phyloP scores from a whole-genome alignment of 2,329 filamentous ascomycete genomes.

The Colletotrichum sp. region DNA sequence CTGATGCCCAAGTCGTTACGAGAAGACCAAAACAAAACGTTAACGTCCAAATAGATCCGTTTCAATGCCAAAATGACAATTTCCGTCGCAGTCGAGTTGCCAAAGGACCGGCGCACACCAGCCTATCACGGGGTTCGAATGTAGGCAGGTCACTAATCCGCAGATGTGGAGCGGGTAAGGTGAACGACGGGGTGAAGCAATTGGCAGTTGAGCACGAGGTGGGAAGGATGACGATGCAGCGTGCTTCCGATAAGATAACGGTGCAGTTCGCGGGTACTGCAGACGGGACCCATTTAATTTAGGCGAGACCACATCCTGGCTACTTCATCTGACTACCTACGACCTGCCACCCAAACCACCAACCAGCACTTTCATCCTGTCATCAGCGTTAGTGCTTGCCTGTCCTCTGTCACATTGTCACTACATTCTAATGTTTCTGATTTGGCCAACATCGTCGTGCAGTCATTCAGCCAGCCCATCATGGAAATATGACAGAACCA shows the following conservation, averaged over 20 bases:
- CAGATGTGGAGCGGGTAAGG: slow-evolving; percentile 11
- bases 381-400: not conserved
- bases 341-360: not conserved
- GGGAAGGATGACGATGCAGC: not conserved
- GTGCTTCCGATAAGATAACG: slow-evolving; percentile 14
- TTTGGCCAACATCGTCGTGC: not conserved
- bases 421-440: not conserved
- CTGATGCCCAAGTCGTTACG: not conserved
- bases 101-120: not conserved
- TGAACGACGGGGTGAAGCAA: slow-evolving; percentile 9
- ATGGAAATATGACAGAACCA: not conserved
- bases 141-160: not conserved
- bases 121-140: slow-evolving; percentile 2
- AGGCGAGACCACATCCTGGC: not conserved
- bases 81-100: not conserved
- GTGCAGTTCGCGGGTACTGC: not conserved
- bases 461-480: not conserved
- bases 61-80: not conserved
- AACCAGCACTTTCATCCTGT: not conserved
- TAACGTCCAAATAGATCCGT: not conserved
- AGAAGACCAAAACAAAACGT: not conserved
- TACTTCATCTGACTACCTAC: not conserved
- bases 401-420: not conserved
- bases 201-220: slow-evolving; percentile 3
- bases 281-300: not conserved